A percentile compares a stretch with the other conserved stretches of the same genome.
These are phyloP conservation scores for Batkoa obscura DNA, from an alignment of 371 early-diverging fungal genomes.

Conservation along the genomic window DNA sequence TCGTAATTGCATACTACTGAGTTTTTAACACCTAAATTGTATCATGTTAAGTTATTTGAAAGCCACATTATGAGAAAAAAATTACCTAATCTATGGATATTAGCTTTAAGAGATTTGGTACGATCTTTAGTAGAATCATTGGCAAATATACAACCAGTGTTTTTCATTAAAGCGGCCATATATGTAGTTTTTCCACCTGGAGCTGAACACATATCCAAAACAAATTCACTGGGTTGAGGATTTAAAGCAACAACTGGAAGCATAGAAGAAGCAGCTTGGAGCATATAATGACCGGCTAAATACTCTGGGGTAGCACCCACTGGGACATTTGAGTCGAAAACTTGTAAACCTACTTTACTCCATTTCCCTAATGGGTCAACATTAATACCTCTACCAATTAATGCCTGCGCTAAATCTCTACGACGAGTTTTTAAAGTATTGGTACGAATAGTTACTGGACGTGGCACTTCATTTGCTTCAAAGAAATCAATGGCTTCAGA, in stretches of 20 bases:
- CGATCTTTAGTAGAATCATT: constrained; percentile 96
- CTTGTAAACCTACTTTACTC: constrained; percentile 77
- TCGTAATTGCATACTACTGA: constrained; percentile 93
- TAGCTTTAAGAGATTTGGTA: constrained; percentile 75
- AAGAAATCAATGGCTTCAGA: constrained; percentile 93
- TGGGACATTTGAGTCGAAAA: constrained; percentile 82
- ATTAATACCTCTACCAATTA: constrained; percentile 93
- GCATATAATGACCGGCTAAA: constrained; percentile 98
- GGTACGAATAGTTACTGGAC: constrained; percentile 94
- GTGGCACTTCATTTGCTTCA: constrained; percentile 94
- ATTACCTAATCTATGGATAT: constrained; percentile 88
- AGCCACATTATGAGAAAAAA: too few relatives aligned
- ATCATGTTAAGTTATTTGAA: not conserved
- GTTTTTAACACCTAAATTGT: constrained; percentile 83
- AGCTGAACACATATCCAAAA: constrained; percentile 99
- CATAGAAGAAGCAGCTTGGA: constrained; percentile 97
- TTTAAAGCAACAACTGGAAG: constrained; percentile 95
- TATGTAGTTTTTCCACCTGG: constrained; percentile 99
- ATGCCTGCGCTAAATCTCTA: constrained; percentile 84
- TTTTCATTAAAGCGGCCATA: constrained; percentile 84
- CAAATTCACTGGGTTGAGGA: constrained; percentile 77
- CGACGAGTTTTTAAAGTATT: constrained; percentile 93
- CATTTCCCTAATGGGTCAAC: constrained; percentile 94
- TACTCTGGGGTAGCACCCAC: constrained; percentile 98
- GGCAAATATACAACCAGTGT: constrained; percentile 94